Percentiles rank a stretch among this genome's conserved stretches.
Evolutionary conservation across 169 alveolate species (phyloP).

Genomic region (Cyclospora cayetanensis): DNA sequence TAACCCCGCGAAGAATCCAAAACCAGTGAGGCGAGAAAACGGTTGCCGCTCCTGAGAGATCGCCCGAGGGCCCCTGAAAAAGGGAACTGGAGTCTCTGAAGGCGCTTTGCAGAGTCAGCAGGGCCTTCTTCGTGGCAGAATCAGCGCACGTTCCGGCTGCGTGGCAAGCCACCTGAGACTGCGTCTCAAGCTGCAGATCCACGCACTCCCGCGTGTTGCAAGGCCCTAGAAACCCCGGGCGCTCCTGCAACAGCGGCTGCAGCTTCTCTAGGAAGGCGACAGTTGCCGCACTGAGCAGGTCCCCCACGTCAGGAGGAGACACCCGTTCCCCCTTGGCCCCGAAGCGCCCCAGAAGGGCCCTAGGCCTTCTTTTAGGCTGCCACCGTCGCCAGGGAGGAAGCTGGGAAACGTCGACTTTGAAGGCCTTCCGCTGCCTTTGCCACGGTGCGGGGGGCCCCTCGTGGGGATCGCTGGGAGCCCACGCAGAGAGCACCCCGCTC

Average conservation of each 20-base stretch:
- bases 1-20: too few relatives aligned
- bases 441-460: neutral
- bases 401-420: neutral
- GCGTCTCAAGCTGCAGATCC: too few relatives aligned
- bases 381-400: slow-evolving; percentile 27
- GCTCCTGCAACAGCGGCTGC: neutral
- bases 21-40: too few relatives aligned
- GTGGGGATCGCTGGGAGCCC: neutral
- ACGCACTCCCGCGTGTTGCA: neutral
- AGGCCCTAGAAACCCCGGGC: neutral
- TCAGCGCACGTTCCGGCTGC: too few relatives aligned
- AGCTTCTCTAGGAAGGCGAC: neutral
- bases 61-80: too few relatives aligned
- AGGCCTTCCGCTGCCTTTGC: neutral
- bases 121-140: too few relatives aligned
- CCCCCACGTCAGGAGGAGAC: neutral
- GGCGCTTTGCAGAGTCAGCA: too few relatives aligned
- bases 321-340: slow-evolving; percentile 46
- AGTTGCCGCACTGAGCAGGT: slow-evolving; percentile 6
- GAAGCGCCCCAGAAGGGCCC: neutral
- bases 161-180: too few relatives aligned
- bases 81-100: too few relatives aligned
- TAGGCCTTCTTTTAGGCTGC: slow-evolving; percentile 23
- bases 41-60: too few relatives aligned
- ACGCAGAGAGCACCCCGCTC: neutral